Evolutionary conservation across 2,329 filamentous ascomycete genomes (phyloP), one percentile per base, ranked within the genome.

Genomic region (Coniella lustricola): DNA sequence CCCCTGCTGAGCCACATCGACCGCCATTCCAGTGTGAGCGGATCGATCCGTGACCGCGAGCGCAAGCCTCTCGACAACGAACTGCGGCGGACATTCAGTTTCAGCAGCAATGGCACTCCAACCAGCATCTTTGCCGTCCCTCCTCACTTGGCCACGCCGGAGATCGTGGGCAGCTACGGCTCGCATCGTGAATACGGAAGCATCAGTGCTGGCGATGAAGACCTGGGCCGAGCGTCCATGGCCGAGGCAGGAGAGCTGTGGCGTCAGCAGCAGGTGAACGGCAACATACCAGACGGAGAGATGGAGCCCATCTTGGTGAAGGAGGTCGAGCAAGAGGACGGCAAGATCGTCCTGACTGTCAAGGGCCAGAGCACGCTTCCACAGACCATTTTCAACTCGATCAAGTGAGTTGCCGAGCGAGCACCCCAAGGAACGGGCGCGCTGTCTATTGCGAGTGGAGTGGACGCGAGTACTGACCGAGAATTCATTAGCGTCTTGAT

Each of bases 371-470:
- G 89, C n/a, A 98, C 91, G 1, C 74, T 97, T 14, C 90, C 90
- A 0, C 91, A 97, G 69, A 97, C 91, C 7, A 79, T 96, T 54
- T 95, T 97, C 74, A 98, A 98, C 67, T 94, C 89, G 3, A 91
- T 91, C 63, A 95, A 95, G 69, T 72, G 56, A 52, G 66, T 48
- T 29, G n/a, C n/a, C 16, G 32, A n/a, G 21, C 14, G 4, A 16
- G 18, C 25, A 5, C 2, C 1, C 7, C 25, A 20, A 9, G 20
- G 5, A 8, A 3, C 42, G 13, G 53, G 57, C 34, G 56, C 9
- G 10, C 39, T 17, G n/a, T 21, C 31, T 31, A 8, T 10, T 20
- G 22, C 8, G n/a, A 21, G 4, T 31, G 3, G n/a, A 21, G 4
- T 31, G 3, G 45, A 4, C n/a, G 7, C 18, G 13, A n/a, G 37